Percentiles rank a stretch among this genome's conserved stretches.
Evolutionary conservation across 345 rosid genomes (phyloP).

Genomic region (Euphorbia tirucalli): DNA sequence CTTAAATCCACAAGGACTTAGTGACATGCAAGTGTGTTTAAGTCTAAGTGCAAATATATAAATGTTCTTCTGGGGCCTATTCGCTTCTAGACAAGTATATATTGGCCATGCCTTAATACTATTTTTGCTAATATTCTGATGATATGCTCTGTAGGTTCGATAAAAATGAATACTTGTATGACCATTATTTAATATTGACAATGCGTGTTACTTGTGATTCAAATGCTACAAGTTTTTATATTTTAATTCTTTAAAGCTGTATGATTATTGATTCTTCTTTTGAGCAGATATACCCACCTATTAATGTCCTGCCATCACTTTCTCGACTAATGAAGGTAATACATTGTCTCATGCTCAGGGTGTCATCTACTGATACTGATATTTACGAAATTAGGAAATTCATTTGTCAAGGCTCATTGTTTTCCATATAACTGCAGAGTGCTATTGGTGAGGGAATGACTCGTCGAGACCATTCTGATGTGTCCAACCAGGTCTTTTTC

Average conservation of each 20-base stretch:
- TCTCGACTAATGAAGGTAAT: constrained; percentile 97
- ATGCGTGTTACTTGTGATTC: too few relatives aligned
- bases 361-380: constrained; percentile 1
- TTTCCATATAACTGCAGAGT: constrained; percentile 46
- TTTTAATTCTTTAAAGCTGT: constrained; percentile 2
- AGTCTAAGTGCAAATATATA: too few relatives aligned
- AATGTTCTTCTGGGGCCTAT: too few relatives aligned
- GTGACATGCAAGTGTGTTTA: too few relatives aligned
- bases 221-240: too few relatives aligned
- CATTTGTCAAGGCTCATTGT: not conserved
- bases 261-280: constrained; percentile 5
- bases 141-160: too few relatives aligned
- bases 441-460: constrained; percentile 99
- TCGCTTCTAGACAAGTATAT: too few relatives aligned
- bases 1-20: too few relatives aligned
- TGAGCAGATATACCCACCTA: constrained; percentile 92
- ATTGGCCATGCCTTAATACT: too few relatives aligned
- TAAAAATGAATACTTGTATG: too few relatives aligned
- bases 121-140: too few relatives aligned
- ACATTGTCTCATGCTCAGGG: constrained; percentile 1
- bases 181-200: too few relatives aligned
- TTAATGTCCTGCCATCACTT: constrained; percentile 92
- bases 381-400: not conserved
- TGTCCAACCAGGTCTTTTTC: constrained; percentile 75
- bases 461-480: constrained; percentile 87